Percentiles rank a stretch among this genome's conserved stretches.
Conservation (phyloP, 371 early-diverging fungal species). For the Amoeboaphelidium occidentale region DNA sequence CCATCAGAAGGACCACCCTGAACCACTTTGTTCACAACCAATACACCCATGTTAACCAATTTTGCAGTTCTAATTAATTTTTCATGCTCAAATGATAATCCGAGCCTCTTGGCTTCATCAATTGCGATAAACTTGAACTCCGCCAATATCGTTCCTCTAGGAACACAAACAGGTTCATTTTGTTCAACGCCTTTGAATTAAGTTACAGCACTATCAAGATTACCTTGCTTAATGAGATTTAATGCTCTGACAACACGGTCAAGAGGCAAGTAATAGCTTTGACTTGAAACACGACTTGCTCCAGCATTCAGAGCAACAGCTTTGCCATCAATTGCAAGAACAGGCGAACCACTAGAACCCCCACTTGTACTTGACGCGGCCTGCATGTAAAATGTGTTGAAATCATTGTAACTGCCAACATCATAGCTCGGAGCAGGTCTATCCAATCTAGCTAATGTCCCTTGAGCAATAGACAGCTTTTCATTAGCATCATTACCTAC, state of each 20-base stretch:
- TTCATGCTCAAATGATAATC: conserved; percentile 13
- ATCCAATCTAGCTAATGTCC: conserved; percentile 65
- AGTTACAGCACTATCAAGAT: no score
- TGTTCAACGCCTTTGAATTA: no score
- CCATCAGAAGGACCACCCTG: conserved; percentile 2
- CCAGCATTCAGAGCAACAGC: conserved; percentile 80
- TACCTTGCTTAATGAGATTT: conserved; percentile 31
- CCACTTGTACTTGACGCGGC: conserved; percentile 51
- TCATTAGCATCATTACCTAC: conserved; percentile 87
- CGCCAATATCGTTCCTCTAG: conserved; percentile 70
- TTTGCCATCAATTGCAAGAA: conserved; percentile 69
- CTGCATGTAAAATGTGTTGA: conserved; percentile 49
- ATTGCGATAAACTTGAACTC: conserved; percentile 41
- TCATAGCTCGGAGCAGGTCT: conserved; percentile 48
- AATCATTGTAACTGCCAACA: conserved; percentile 36
- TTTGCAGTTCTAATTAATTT: background rate
- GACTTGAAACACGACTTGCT: background rate
- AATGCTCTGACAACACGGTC: conserved; percentile 57
- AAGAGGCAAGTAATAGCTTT: conserved; percentile 33
- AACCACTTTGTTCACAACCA: background rate
- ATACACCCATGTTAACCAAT: background rate
- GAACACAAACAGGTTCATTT: conserved; percentile 10
- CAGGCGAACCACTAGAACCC: conserved; percentile 64
- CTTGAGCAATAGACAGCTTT: conserved; percentile 64
- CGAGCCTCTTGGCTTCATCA: conserved; percentile 48